Conservation (phyloP, 768 basidiomycete species). For the Lactarius sanguifluus region DNA sequence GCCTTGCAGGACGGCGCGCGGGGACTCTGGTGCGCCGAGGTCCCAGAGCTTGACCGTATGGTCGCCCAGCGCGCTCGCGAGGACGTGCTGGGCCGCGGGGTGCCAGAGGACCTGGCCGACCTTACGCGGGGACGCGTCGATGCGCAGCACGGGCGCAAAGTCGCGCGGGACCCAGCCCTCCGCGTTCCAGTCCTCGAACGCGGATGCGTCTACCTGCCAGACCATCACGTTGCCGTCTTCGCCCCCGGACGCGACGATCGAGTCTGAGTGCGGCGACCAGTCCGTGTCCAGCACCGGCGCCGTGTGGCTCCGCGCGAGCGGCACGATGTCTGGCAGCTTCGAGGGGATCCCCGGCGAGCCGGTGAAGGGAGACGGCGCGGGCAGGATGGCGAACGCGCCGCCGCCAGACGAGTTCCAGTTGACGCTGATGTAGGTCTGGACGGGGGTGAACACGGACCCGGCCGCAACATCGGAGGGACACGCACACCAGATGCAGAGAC, state of each 20-base stretch:
- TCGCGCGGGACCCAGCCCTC: conserved; percentile 83
- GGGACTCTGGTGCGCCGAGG: conserved; percentile 67
- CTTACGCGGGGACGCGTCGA: conserved; percentile 81
- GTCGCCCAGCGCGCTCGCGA: conserved; percentile 83
- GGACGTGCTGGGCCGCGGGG: conserved; percentile 82
- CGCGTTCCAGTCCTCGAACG: conserved; percentile 82
- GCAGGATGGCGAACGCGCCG: conserved; percentile 93
- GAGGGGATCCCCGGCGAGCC: conserved; percentile 55
- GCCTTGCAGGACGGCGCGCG: conserved; percentile 60
- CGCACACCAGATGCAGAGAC: conserved; percentile 79
- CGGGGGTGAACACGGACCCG: conserved; percentile 20
- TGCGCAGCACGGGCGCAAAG: conserved; percentile 79
- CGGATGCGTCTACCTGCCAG: conserved; percentile 72
- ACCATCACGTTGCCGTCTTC: conserved; percentile 94
- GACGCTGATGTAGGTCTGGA: conserved; percentile 68
- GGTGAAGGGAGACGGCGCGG: conserved; percentile 72
- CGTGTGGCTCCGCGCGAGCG: conserved; percentile 84
- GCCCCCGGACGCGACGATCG: conserved; percentile 84
- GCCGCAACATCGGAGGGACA: conserved; percentile 19
- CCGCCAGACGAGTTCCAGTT: conserved; percentile 96
- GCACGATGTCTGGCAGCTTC: conserved; percentile 90
- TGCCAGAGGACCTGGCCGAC: conserved; percentile 94
- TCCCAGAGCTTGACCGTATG: conserved; percentile 92
- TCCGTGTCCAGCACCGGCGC: conserved; percentile 90
- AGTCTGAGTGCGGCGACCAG: conserved; percentile 94